These are phyloP conservation scores for Sporopachydermia quercuum DNA, from an alignment of 805 yeast genomes.

Conservation along the genomic window DNA sequence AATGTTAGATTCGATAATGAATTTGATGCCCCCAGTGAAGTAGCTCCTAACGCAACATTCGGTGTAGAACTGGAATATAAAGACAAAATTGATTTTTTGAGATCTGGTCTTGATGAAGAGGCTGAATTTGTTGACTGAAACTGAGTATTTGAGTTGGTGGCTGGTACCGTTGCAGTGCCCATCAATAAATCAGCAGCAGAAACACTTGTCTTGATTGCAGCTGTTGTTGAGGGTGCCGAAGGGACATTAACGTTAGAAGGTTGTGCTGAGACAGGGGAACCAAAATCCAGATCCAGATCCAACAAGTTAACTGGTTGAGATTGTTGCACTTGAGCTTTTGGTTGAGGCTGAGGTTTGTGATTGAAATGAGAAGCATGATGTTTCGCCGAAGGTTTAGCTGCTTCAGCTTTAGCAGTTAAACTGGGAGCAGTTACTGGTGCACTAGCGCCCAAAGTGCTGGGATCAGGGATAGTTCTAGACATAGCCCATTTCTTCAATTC, in stretches of 20 bases:
- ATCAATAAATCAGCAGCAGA: conserved; percentile 2
- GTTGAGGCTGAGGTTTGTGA: conserved; percentile 5
- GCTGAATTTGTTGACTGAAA: too few species aligned
- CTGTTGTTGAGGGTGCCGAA: not conserved
- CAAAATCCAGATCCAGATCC: conserved; percentile 20
- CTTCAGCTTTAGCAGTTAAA: conserved; percentile 1
- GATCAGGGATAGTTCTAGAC: conserved; percentile 43
- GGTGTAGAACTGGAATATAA: conserved; percentile 53
- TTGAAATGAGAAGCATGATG: conserved; percentile 3
- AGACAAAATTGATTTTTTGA: conserved; percentile 84
- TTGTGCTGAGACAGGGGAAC: conserved; percentile 14
- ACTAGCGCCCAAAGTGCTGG: conserved; percentile 23
- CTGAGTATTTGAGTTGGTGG: conserved; percentile 4
- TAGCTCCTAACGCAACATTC: conserved; percentile 12
- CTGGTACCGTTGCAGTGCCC: conserved; percentile 2
- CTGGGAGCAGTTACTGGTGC: conserved; percentile 10
- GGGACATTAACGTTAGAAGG: not conserved
- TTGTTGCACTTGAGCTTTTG: conserved; percentile 8
- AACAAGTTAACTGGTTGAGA: conserved; percentile 11
- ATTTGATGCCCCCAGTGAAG: conserved; percentile 3
- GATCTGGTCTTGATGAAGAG: conserved; percentile 47
- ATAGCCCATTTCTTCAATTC: conserved; percentile 79
- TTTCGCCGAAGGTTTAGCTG: not conserved
- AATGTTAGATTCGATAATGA: not conserved
- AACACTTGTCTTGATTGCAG: not conserved